phyloP scores from a whole-genome alignment of 2,329 filamentous ascomycete species.

The Cladosporium sp. region DNA sequence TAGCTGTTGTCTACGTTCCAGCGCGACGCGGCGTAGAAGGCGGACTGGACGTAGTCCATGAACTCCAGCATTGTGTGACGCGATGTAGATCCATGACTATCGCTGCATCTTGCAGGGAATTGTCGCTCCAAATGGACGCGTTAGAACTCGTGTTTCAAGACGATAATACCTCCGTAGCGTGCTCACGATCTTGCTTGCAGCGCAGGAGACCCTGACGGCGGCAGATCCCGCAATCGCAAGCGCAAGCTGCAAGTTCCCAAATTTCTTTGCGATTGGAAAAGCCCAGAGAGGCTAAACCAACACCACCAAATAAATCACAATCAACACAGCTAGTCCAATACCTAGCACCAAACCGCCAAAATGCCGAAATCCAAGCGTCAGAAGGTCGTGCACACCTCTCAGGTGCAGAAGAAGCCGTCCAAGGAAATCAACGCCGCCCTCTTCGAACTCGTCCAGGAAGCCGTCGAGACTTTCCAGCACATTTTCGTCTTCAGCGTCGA shows the following conservation, averaged over 20 bases:
- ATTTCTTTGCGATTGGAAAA: slow-evolving; percentile 5
- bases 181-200: neutral
- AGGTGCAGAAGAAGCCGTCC: slow-evolving; percentile 82
- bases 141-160: slow-evolving; percentile 1
- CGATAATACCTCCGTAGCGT: neutral
- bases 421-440: slow-evolving; percentile 84
- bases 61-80: slow-evolving; percentile 73
- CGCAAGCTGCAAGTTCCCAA: neutral
- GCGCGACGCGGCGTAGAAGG: slow-evolving; percentile 79
- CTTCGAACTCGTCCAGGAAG: slow-evolving; percentile 82
- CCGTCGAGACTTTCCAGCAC: slow-evolving; percentile 78
- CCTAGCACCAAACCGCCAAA: slow-evolving; percentile 29
- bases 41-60: slow-evolving; percentile 93
- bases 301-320: neutral
- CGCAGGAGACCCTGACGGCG: neutral
- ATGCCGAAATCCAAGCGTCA: slow-evolving; percentile 98
- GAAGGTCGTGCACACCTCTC: slow-evolving; percentile 82
- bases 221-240: neutral
- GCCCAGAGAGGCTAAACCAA: neutral
- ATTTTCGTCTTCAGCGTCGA: slow-evolving; percentile 91
- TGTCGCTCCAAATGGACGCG: slow-evolving; percentile 1
- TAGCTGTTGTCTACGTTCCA: slow-evolving; percentile 95
- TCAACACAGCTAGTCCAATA: slow-evolving; percentile 7
- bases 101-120: neutral
- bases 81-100: slow-evolving; percentile 7